A percentile compares a stretch with the other conserved stretches of the same genome.
phyloP scores from a whole-genome alignment of 225 moss, liverwort and hornwort genomes.

The Sphagnum tenellum region DNA sequence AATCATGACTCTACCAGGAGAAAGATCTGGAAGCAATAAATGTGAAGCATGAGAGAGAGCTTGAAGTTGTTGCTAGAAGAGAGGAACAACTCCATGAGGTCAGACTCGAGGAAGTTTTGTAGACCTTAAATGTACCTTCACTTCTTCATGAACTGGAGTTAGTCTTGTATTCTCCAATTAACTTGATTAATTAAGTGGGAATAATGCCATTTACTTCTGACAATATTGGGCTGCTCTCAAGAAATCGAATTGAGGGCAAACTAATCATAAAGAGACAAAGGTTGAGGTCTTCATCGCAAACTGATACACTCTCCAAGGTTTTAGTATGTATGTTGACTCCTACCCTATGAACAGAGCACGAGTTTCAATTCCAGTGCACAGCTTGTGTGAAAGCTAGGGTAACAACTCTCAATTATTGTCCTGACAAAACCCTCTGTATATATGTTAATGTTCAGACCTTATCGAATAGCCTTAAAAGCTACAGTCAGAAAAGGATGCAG shows the following conservation, averaged over 20 bases:
- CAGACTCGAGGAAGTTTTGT: background rate
- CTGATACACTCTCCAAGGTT: no score
- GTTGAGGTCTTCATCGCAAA: slow-evolving; percentile 22
- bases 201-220: no score
- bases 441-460: slow-evolving; percentile 20
- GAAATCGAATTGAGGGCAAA: slow-evolving; percentile 19
- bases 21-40: slow-evolving; percentile 39
- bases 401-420: no score
- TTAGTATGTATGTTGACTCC: no score
- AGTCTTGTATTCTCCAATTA: no score
- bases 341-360: no score
- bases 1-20: slow-evolving; percentile 15
- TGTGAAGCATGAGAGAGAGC: slow-evolving; percentile 21
- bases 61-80: slow-evolving; percentile 18
- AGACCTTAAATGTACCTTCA: no score
- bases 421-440: background rate
- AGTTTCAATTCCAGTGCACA: no score
- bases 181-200: no score
- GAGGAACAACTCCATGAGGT: slow-evolving; percentile 28
- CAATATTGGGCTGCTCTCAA: background rate
- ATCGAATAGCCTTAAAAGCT: slow-evolving; percentile 25
- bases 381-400: no score
- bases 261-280: slow-evolving; percentile 29
- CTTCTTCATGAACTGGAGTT: no score
- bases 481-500: slow-evolving; percentile 29